Evolutionary conservation across 441 rosid species (phyloP), one percentile per base, ranked within the genome.

Genomic region (Jatropha multifida): DNA sequence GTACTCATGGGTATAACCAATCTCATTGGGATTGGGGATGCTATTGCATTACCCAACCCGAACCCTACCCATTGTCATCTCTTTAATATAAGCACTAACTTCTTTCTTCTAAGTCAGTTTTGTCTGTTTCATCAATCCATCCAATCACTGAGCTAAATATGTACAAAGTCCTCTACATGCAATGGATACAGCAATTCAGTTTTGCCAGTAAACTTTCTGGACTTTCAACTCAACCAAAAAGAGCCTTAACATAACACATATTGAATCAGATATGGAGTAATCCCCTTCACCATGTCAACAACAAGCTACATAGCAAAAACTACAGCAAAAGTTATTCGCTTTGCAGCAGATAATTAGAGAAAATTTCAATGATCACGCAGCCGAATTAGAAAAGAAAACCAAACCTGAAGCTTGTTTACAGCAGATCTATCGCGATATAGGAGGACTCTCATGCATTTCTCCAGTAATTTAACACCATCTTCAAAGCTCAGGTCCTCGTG

Each of bases 371-470:
- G 54, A 54, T 17, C 44, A 68, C 6, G 3, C 42, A 26, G 38
- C 14, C 38, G 5, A 0, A 41, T 4, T 40, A 26, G 70, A n/a
- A 26, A 83, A 70, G 66, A 72, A 23, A 32, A 32, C 51, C 84
- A 68, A 81, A 96, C 99, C 99, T 96, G 99, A 81, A 91, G 84
- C 92, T 96, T 96, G 88, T 96, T 94, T 67, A 92, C 86, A 32
- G 98, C 98, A 73, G 94, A 94, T 77, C 96, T 87, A 79, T 96
- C 99, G 42, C 98, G 98, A 84, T 92, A 94, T 46, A 96, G 88
- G 67, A 96, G 97, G 72, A 94, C 98, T 27, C 96, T 96, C 98
- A 96, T 94, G 84, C 99, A 96, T 59, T 94, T 94, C 91, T 96
- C 99, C 74, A 94, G 84, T 54, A 96, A 72, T 83, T 86, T 92